Conservation (phyloP, 305 asterid genomes). For the Ajuga reptans region DNA sequence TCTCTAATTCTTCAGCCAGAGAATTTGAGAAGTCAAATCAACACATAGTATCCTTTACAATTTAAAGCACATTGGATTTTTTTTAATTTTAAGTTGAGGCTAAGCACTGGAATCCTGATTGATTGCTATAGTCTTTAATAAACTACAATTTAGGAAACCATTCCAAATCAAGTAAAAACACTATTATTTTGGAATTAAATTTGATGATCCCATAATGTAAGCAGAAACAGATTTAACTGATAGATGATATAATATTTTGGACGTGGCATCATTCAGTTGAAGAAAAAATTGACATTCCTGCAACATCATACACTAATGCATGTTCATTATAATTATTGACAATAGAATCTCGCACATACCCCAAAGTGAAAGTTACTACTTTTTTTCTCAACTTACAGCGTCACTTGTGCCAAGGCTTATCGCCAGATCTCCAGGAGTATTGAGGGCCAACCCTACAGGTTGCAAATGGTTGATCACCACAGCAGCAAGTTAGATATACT, state of each 20-base stretch:
- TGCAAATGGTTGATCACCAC: slow-evolving; percentile 1
- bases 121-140: too few species aligned
- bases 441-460: slow-evolving; percentile 54
- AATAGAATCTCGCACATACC: too few species aligned
- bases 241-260: background rate
- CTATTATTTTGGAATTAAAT: background rate
- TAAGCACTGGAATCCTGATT: too few species aligned
- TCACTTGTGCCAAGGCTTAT: slow-evolving; percentile 81
- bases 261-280: background rate
- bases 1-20: too few species aligned
- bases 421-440: slow-evolving; percentile 61
- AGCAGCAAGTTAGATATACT: background rate
- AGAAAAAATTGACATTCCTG: background rate
- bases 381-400: slow-evolving; percentile 40
- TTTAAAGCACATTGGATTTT: too few species aligned
- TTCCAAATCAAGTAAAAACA: background rate
- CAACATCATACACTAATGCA: background rate
- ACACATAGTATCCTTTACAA: too few species aligned
- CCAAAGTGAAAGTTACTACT: too few species aligned
- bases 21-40: too few species aligned
- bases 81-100: too few species aligned
- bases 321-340: background rate
- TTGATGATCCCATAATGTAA: background rate
- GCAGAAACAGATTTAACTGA: background rate
- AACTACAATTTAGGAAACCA: too few species aligned